These are phyloP conservation scores for Myriosclerotinia scirpicola DNA, from an alignment of 2,329 filamentous ascomycete genomes.

Conservation along the genomic window DNA sequence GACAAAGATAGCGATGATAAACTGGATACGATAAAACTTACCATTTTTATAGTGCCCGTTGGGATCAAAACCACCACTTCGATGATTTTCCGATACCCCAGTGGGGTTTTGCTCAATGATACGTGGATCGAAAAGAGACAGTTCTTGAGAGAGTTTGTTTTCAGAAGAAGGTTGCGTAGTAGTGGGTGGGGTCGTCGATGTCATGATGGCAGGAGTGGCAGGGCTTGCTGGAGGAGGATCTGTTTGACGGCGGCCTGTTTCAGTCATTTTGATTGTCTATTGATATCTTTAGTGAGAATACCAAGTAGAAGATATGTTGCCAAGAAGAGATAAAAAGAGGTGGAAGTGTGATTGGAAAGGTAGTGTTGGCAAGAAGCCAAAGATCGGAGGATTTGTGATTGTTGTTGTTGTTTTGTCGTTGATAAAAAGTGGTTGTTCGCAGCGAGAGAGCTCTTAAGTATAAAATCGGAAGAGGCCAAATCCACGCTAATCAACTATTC, in stretches of 20 bases:
- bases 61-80: constrained; percentile 5
- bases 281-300: background rate
- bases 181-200: background rate
- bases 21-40: background rate
- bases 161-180: background rate
- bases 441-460: background rate
- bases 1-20: background rate
- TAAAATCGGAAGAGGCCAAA: background rate
- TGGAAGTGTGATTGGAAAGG: background rate
- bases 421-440: background rate
- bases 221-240: background rate
- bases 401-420: constrained; percentile 15
- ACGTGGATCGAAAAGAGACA: constrained; percentile 1
- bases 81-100: background rate
- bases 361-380: background rate
- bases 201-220: background rate
- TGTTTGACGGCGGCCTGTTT: background rate
- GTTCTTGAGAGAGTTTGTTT: background rate
- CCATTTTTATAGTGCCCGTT: constrained; percentile 19
- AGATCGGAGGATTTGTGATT: constrained; percentile 2
- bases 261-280: constrained; percentile 21
- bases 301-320: background rate
- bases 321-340: background rate
- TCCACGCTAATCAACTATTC: constrained; percentile 3
- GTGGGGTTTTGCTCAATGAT: background rate